These are phyloP conservation scores for Zangia roseola DNA, from an alignment of 768 basidiomycete species.

Conservation along the genomic window DNA sequence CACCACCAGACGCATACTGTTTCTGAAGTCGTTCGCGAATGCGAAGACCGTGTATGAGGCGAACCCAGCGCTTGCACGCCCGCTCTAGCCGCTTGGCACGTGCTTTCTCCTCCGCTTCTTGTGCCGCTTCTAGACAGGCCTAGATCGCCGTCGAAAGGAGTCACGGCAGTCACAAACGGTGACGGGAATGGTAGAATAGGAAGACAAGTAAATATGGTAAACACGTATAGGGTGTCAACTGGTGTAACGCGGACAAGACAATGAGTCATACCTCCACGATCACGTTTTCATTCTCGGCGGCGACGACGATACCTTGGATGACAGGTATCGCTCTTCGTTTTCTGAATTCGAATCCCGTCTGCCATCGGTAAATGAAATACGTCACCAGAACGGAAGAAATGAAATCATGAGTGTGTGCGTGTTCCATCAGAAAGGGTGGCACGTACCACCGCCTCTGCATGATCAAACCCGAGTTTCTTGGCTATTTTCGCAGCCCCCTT, in stretches of 20 bases:
- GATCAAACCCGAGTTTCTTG: conserved; percentile 81
- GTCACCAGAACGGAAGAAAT: conserved; percentile 1
- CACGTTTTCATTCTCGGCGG: conserved; percentile 70
- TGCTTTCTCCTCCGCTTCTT: conserved; percentile 74
- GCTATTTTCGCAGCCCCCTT: conserved; percentile 90
- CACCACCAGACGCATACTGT: conserved; percentile 53
- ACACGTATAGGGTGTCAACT: background rate
- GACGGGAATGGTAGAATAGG: background rate
- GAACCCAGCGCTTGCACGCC: conserved; percentile 84
- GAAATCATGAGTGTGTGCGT: background rate
- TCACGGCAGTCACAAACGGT: conserved; percentile 7
- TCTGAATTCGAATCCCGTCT: conserved; percentile 97
- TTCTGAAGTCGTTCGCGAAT: conserved; percentile 80
- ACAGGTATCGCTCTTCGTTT: conserved; percentile 86
- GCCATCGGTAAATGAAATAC: conserved; percentile 8
- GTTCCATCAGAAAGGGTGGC: conserved; percentile 11
- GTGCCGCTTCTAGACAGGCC: conserved; percentile 86
- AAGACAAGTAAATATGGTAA: background rate
- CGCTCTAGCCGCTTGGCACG: conserved; percentile 73
- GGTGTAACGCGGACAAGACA: conserved; percentile 3
- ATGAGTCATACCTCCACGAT: conserved; percentile 66
- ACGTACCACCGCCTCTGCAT: conserved; percentile 93
- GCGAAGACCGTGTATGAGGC: conserved; percentile 83
- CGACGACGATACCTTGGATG: conserved; percentile 83
- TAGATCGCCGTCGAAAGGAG: conserved; percentile 32